A percentile compares a stretch with the other conserved stretches of the same genome.
Conservation (phyloP, 371 early-diverging fungal genomes). For the Batkoa obscura region DNA sequence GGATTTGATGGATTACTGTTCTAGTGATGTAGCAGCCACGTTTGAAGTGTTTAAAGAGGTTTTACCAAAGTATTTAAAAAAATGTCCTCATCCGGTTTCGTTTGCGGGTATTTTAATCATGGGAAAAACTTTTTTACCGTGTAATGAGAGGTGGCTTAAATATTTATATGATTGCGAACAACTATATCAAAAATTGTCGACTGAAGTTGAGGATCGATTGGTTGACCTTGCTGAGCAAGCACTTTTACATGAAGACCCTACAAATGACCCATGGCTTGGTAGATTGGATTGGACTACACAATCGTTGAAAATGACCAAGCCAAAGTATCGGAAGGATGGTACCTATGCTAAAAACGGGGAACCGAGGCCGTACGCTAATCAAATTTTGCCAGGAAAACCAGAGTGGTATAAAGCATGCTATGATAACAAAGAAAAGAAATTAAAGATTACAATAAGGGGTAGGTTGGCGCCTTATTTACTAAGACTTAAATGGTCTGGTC, state of each 20-base stretch:
- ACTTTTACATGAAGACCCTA: conserved; percentile 13
- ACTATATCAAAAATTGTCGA: conserved; percentile 28
- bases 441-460: conserved; percentile 48
- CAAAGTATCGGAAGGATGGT: conserved; percentile 15
- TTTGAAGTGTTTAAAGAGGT: conserved; percentile 45
- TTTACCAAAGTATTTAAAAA: conserved; percentile 44
- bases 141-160: conserved; percentile 55
- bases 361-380: conserved; percentile 14
- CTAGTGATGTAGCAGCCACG: conserved; percentile 69
- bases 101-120: conserved; percentile 82
- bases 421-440: conserved; percentile 23
- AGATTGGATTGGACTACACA: conserved; percentile 51
- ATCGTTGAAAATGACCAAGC: conserved; percentile 18
- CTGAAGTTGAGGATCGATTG: conserved; percentile 34
- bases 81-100: conserved; percentile 86
- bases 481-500: conserved; percentile 62
- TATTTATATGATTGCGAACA: conserved; percentile 33
- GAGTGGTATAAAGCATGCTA: conserved; percentile 76
- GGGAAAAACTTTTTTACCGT: conserved; percentile 70
- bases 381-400: conserved; percentile 42
- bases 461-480: conserved; percentile 66
- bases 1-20: conserved; percentile 63
- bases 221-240: conserved; percentile 47
- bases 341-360: conserved; percentile 19
- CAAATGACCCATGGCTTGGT: conserved; percentile 64